Conservation (phyloP, 805 yeast genomes). For the Wickerhamiella nectarea region DNA sequence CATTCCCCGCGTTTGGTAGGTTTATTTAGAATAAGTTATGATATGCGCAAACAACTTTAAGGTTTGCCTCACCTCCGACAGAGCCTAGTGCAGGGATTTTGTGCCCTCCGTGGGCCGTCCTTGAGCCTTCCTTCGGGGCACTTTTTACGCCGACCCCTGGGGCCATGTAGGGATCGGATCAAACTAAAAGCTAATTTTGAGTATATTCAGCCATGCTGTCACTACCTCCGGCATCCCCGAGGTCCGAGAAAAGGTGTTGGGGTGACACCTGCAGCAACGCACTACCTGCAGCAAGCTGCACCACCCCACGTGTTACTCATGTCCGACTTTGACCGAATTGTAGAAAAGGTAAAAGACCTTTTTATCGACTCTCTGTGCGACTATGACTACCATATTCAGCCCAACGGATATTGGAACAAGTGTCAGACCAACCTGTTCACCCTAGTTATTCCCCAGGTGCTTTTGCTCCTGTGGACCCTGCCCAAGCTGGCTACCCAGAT, state of each 20-base stretch:
- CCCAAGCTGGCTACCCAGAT: constrained; percentile 10
- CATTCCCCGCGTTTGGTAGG: constrained; percentile 46
- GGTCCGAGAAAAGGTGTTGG: too few relatives aligned
- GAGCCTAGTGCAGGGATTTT: too few relatives aligned
- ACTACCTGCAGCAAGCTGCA: neutral
- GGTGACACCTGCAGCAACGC: too few relatives aligned
- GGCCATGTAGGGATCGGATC: too few relatives aligned
- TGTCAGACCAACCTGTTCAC: constrained; percentile 21
- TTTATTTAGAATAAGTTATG: neutral
- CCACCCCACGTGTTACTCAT: neutral
- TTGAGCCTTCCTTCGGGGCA: too few relatives aligned
- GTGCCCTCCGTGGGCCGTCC: too few relatives aligned
- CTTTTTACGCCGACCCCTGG: too few relatives aligned
- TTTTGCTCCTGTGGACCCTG: constrained; percentile 14
- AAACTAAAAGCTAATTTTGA: too few relatives aligned
- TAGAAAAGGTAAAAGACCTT: constrained; percentile 10
- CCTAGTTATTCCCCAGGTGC: constrained; percentile 14
- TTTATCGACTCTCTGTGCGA: constrained; percentile 33
- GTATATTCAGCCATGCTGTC: too few relatives aligned
- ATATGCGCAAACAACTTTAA: neutral
- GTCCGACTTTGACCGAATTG: neutral
- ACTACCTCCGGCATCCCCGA: too few relatives aligned
- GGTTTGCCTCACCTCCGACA: too few relatives aligned
- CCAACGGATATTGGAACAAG: constrained; percentile 17
- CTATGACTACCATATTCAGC: constrained; percentile 14